Base-by-base conservation (phyloP, 1,284 basidiomycete genomes). In the Cutaneotrichosporon sp. region DNA sequence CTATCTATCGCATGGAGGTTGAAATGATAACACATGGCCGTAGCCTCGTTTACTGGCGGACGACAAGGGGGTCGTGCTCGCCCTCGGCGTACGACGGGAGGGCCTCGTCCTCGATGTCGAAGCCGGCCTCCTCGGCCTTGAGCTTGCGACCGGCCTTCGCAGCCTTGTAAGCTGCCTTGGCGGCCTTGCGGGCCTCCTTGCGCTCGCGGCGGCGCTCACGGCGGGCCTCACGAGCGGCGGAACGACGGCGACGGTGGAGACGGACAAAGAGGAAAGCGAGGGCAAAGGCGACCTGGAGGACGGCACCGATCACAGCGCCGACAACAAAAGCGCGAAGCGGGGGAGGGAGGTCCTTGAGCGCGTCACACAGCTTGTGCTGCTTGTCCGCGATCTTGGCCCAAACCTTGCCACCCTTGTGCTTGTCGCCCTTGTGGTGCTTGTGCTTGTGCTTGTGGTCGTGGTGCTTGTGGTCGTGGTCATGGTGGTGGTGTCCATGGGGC, bases 31-130 rank as follows among this genome's bases (percentile, higher is more conserved):
- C 11, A 43, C 26, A 14, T 29, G 24, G 38, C 22, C 6, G 43
- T 16, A 17, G 50, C 41, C 14, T 35, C 25, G 47, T 24, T 45
- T 54, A 54, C 43, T 46, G 31, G 44, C 52, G 52, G 14, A n/a
- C 31, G 34, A 55, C 54, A 10, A 55, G 54, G 2, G 45, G 29
- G 49, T 55, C 54, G 5, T 38, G 51, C 54, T 55, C 54, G 41
- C 45, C 46, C 39, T 55, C 54, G 12, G 39, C 46, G 49, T 51
- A 45, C 31, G 48, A 51, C 2, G 54, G 54, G 22, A 55, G 46
- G 14, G 46, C 38, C 38, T 41, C 49, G 49, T 55, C 54, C 33
- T 47, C 49, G 33, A 19, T 17, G 25, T 27, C 48, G 26, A 38
- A 55, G 27, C 54, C 54, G 6, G 51, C 49, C 49, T 51, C 49